A percentile compares a stretch with the other conserved stretches of the same genome.
Conservation (phyloP, 2,329 filamentous ascomycete species). For the Pezicula neosporulosa region DNA sequence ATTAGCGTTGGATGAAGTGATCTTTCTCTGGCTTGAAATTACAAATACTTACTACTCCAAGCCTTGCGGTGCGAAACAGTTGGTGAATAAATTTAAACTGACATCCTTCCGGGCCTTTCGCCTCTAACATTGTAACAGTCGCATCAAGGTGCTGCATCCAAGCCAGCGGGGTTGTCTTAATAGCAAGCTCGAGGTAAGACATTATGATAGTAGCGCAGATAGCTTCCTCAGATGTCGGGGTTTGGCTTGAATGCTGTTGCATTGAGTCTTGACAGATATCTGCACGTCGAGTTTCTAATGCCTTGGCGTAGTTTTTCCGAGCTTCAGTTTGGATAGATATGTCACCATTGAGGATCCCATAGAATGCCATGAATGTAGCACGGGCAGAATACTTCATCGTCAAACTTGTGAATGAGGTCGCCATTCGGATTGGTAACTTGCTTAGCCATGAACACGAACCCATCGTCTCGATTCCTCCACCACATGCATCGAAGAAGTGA, state of each 20-base stretch:
- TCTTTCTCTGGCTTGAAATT: not conserved
- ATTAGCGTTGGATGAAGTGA: not conserved
- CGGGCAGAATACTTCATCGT: not conserved
- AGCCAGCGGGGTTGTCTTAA: not conserved
- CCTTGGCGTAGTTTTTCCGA: not conserved
- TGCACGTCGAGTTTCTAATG: not conserved
- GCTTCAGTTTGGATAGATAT: not conserved
- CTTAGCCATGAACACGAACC: not conserved
- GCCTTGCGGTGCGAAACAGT: not conserved
- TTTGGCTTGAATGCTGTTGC: not conserved
- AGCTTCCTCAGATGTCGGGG: not conserved
- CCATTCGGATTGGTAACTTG: not conserved
- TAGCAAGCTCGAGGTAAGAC: not conserved
- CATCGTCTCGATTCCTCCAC: not conserved
- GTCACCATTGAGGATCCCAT: not conserved
- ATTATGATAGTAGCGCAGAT: not conserved
- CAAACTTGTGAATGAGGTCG: not conserved
- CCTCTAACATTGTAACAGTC: not conserved
- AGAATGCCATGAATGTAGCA: not conserved
- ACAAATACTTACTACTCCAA: not conserved
- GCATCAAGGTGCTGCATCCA: not conserved
- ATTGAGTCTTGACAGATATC: not conserved
- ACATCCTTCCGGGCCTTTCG: not conserved
- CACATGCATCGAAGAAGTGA: not conserved
- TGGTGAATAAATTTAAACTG: not conserved